These are phyloP conservation scores for Starmerella floris DNA, from an alignment of 805 yeast species.

Conservation along the genomic window DNA sequence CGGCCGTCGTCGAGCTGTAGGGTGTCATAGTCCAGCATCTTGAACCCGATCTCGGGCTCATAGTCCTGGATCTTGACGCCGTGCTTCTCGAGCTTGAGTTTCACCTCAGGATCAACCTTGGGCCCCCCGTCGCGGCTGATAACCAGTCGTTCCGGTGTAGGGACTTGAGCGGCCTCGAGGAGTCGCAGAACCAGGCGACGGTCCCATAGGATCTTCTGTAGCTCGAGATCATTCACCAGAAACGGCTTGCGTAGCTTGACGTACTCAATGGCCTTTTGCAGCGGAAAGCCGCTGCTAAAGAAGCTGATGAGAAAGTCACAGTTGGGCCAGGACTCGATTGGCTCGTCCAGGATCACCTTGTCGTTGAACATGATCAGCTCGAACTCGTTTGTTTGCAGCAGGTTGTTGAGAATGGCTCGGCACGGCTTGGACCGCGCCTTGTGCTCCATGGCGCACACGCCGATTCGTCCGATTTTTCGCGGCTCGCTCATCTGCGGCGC, in stretches of 20 bases:
- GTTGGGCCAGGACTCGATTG: slow-evolving; percentile 95
- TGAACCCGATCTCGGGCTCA: slow-evolving; percentile 59
- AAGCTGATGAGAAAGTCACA: slow-evolving; percentile 90
- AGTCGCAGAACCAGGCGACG: slow-evolving; percentile 73
- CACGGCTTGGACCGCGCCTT: slow-evolving; percentile 94
- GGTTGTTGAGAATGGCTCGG: slow-evolving; percentile 70
- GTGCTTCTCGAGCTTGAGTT: slow-evolving; percentile 42
- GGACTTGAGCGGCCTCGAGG: slow-evolving; percentile 67
- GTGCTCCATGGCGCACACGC: slow-evolving; percentile 98
- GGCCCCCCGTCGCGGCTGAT: slow-evolving; percentile 98
- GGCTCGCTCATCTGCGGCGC: slow-evolving; percentile 4
- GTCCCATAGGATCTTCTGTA: slow-evolving; percentile 97
- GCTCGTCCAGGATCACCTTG: slow-evolving; percentile 86
- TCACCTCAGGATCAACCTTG: slow-evolving; percentile 54
- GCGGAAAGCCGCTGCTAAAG: slow-evolving; percentile 91
- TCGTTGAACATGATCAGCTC: slow-evolving; percentile 96
- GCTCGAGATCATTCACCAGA: slow-evolving; percentile 69
- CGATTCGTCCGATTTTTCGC: slow-evolving; percentile 62
- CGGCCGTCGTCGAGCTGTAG: slow-evolving; percentile 55
- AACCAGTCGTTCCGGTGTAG: slow-evolving; percentile 78
- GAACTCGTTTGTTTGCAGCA: slow-evolving; percentile 87
- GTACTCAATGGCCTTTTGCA: slow-evolving; percentile 86
- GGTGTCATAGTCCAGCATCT: slow-evolving; percentile 74
- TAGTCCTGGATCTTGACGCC: slow-evolving; percentile 40
- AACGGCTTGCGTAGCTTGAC: slow-evolving; percentile 83